phyloP scores from a whole-genome alignment of 441 rosid genomes.

The Gossypium lobatum region DNA sequence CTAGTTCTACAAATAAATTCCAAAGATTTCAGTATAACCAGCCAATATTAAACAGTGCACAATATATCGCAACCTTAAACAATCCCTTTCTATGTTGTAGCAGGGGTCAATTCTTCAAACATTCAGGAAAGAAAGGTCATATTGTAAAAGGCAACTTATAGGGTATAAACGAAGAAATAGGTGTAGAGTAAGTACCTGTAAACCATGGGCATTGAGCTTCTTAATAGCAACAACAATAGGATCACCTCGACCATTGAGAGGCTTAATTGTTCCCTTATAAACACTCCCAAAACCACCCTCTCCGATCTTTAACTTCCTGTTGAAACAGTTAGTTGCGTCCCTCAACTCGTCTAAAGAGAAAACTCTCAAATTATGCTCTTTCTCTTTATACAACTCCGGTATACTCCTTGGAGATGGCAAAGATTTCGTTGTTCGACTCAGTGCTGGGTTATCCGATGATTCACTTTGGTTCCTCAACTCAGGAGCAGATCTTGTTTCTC shows the following conservation, averaged over 20 bases:
- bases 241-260: conserved; percentile 16
- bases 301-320: conserved; percentile 31
- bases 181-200: conserved; percentile 27
- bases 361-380: conserved; percentile 32
- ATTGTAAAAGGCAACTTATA: background rate
- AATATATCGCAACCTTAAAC: background rate
- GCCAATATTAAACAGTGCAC: background rate
- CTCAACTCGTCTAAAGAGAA: conserved; percentile 31
- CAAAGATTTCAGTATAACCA: background rate
- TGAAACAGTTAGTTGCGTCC: conserved; percentile 33
- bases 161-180: too few relatives aligned
- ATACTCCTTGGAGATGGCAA: conserved; percentile 36
- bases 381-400: conserved; percentile 39
- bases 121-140: background rate
- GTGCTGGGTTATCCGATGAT: conserved; percentile 10
- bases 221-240: conserved; percentile 33
- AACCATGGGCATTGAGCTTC: conserved; percentile 33
- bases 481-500: conserved; percentile 23
- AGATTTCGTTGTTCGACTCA: conserved; percentile 25
- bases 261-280: conserved; percentile 31
- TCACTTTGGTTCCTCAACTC: conserved; percentile 15
- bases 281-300: conserved; percentile 53
- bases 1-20: background rate
- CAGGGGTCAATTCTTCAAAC: background rate
- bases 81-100: background rate